A percentile compares a stretch with the other conserved stretches of the same genome.
Conservation (phyloP, 495 filamentous ascomycete species). For the Trichoderma parareesei region DNA sequence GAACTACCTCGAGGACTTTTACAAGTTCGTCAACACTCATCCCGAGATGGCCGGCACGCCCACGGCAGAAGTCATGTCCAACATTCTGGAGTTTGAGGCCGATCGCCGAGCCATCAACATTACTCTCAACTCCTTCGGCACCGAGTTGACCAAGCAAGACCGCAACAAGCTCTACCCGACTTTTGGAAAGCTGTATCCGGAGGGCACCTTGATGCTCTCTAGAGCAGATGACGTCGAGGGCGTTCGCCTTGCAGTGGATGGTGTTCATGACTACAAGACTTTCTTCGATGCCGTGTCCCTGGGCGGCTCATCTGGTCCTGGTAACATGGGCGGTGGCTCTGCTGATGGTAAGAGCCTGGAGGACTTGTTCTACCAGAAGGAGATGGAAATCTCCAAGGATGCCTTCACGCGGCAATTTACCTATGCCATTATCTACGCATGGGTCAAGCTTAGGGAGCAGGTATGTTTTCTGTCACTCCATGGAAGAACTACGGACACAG, state of each 20-base stretch:
- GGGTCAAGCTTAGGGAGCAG: constrained; percentile 97
- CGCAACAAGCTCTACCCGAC: constrained; percentile 92
- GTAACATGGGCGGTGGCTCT: constrained; percentile 71
- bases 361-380: constrained; percentile 97
- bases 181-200: constrained; percentile 85
- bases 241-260: constrained; percentile 85
- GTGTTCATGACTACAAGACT: constrained; percentile 79
- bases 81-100: constrained; percentile 93
- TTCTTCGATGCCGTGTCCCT: constrained; percentile 93
- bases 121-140: constrained; percentile 97
- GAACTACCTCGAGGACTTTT: constrained; percentile 97
- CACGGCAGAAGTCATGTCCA: constrained; percentile 86
- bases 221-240: constrained; percentile 91
- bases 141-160: constrained; percentile 87
- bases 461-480: constrained; percentile 42
- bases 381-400: constrained; percentile 94
- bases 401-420: constrained; percentile 97
- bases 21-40: constrained; percentile 80
- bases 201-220: constrained; percentile 92
- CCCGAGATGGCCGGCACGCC: constrained; percentile 79
- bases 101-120: constrained; percentile 98
- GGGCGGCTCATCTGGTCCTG: constrained; percentile 59
- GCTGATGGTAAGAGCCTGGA: constrained; percentile 84
- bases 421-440: constrained; percentile 89
- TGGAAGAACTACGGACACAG: background rate